A percentile compares a stretch with the other conserved stretches of the same genome.
These are phyloP conservation scores for Podospora anserina DNA, from an alignment of 495 filamentous ascomycete species.

Conservation along the genomic window DNA sequence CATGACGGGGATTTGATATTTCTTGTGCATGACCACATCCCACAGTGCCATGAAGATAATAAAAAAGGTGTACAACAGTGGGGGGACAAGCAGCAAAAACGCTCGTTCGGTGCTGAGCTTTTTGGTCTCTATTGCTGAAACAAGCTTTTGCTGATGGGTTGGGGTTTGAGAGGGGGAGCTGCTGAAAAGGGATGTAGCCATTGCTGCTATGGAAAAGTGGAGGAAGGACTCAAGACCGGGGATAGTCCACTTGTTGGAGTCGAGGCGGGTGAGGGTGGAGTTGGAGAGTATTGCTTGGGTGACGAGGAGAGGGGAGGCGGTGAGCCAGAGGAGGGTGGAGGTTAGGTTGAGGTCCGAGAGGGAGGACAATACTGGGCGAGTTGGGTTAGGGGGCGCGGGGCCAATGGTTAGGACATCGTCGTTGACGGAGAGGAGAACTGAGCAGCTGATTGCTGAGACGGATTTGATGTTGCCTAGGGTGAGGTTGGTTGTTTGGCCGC, in stretches of 20 bases:
- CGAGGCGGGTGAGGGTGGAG: slow-evolving; percentile 21
- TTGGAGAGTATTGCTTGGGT: slow-evolving; percentile 33
- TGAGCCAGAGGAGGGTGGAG: slow-evolving; percentile 32
- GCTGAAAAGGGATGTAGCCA: slow-evolving; percentile 16
- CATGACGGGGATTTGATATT: slow-evolving; percentile 28
- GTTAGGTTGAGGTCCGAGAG: slow-evolving; percentile 27
- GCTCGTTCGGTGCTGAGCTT: slow-evolving; percentile 17
- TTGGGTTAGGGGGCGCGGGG: neutral
- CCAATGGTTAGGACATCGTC: slow-evolving; percentile 25
- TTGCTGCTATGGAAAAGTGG: slow-evolving; percentile 28
- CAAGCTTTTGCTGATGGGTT: neutral
- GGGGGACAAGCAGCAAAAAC: slow-evolving; percentile 24
- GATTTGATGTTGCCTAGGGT: slow-evolving; percentile 17
- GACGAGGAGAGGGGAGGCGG: slow-evolving; percentile 27
- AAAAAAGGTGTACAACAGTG: slow-evolving; percentile 16
- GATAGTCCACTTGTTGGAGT: slow-evolving; percentile 30
- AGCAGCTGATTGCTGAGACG: slow-evolving; percentile 28
- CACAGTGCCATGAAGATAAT: slow-evolving; percentile 11
- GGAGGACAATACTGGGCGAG: slow-evolving; percentile 3
- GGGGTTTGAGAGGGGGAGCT: slow-evolving; percentile 15
- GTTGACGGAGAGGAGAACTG: slow-evolving; percentile 22
- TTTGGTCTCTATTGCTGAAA: slow-evolving; percentile 4
- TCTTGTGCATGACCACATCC: slow-evolving; percentile 11
- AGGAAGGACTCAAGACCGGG: slow-evolving; percentile 26
- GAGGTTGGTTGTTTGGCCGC: slow-evolving; percentile 18